Evolutionary conservation across 495 filamentous ascomycete genomes (phyloP), one percentile per base, ranked within the genome.

Genomic region (Hyaloscypha finlandica): DNA sequence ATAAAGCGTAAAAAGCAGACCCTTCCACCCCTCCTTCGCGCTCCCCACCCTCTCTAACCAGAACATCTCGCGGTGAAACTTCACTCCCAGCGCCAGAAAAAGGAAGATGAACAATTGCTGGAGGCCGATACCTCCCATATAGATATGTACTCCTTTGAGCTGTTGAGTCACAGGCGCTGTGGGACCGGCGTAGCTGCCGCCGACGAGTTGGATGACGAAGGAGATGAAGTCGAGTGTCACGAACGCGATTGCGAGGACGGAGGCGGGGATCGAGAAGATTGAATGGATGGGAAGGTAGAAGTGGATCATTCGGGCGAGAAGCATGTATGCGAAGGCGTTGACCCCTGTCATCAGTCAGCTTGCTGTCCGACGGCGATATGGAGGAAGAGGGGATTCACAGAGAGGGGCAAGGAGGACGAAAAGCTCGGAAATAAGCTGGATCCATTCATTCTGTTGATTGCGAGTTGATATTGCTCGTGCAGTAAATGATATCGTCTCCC

Each of bases 251-350:
- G 79, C 80, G 25, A 87, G 77, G 19, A 68, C 72, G 39, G 70
- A 73, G 0, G 86, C 80, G 16, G 81, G 80, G 69, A 90, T 76
- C 0, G 76, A 68, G 30, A 72, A 74, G 9, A 89, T 74, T 31
- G 71, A 75, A n/a, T 80, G 74, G 4, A 75, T 70, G 3, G 81
- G 77, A 25, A 84, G 72, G 76, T 81, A 88, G 71, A 81, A 84
- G 68, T 80, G 77, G 25, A 90, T 81, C 77, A 90, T 79, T 8
- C 88, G 81, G 0, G 83, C 86, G 48, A 89, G 76, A 20, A 84
- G 82, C 87, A 89, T 89, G 79, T 90, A 91, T 29, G 81, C 77
- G 69, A 84, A 89, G 6, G 87, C 87, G 39, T 90, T 88, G 67
- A 88, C 79, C 82, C 53, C 53, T 56, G 9, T 12, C 3, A 25